A percentile compares a stretch with the other conserved stretches of the same genome.
Evolutionary conservation across 2,329 filamentous ascomycete genomes (phyloP).

Genomic region (Aspergillus fischeri): DNA sequence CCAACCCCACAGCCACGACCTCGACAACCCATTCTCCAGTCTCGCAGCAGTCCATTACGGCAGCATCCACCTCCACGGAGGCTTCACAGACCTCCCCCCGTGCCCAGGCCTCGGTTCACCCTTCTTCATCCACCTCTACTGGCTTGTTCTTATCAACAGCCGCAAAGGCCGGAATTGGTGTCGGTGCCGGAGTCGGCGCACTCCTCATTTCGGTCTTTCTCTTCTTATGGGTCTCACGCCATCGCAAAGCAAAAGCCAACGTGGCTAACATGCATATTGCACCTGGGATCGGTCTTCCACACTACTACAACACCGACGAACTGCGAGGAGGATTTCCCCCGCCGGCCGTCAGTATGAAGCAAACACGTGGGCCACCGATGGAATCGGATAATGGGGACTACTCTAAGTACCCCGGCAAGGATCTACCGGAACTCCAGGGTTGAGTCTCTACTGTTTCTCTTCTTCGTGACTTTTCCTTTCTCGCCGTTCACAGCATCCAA

Average conservation of each 20-base stretch:
- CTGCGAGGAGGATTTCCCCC: not conserved
- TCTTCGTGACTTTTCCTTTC: no score
- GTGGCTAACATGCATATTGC: not conserved
- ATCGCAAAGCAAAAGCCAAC: not conserved
- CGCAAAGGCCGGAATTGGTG: not conserved
- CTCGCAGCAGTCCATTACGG: not conserved
- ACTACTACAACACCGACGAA: not conserved
- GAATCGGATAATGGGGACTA: not conserved
- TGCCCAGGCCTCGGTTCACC: no score
- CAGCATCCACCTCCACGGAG: not conserved
- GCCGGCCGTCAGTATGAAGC: not conserved
- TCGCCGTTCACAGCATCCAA: no score
- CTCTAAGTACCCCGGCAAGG: not conserved
- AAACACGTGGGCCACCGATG: not conserved
- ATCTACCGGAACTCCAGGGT: not conserved
- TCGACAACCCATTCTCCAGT: not conserved
- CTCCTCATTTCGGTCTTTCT: not conserved
- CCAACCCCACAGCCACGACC: not conserved
- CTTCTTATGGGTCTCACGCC: not conserved
- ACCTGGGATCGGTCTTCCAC: not conserved
- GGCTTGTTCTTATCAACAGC: not conserved
- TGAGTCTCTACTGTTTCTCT: slow-evolving; percentile 1
- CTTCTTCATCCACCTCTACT: not conserved
- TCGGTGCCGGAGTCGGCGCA: not conserved
- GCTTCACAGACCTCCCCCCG: no score